Evolutionary conservation across 441 rosid species (phyloP).

Genomic region (Pelargonium fulgidum): DNA sequence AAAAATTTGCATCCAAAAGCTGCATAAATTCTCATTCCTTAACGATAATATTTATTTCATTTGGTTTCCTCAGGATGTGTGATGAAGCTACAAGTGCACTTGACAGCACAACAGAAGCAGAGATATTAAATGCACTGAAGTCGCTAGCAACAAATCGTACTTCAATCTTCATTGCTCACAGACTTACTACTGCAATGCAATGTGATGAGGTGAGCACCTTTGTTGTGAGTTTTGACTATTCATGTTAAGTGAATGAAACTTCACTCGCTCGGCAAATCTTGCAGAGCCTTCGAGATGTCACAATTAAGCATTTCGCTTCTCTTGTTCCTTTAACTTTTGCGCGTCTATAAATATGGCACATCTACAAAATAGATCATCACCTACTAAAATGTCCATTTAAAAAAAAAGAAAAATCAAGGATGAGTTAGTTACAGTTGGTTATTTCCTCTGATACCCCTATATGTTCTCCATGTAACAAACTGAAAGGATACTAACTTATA

Average conservation of each 20-base stretch:
- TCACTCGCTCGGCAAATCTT: background rate
- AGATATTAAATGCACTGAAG: constrained; percentile 78
- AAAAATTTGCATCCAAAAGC: background rate
- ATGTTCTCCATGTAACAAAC: too few species aligned
- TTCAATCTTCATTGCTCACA: constrained; percentile 88
- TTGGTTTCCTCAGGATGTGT: constrained; percentile 58
- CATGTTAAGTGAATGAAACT: background rate
- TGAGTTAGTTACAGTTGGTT: too few species aligned
- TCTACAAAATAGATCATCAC: background rate
- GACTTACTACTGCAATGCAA: constrained; percentile 98
- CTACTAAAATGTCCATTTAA: background rate
- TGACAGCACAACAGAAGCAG: constrained; percentile 99
- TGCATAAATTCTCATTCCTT: too few species aligned
- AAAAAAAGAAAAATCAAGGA: background rate
- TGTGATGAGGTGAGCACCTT: constrained; percentile 71
- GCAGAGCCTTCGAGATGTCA: background rate
- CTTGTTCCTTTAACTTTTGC: background rate
- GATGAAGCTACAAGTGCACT: constrained; percentile 99
- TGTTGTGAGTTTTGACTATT: background rate
- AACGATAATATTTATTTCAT: background rate
- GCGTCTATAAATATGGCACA: background rate
- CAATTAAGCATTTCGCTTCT: too few species aligned
- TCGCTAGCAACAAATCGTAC: constrained; percentile 78
- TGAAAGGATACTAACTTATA: too few species aligned
- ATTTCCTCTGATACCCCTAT: too few species aligned